These are phyloP conservation scores for Heterobasidion annosum DNA, from an alignment of 1,284 basidiomycete species.

Conservation along the genomic window DNA sequence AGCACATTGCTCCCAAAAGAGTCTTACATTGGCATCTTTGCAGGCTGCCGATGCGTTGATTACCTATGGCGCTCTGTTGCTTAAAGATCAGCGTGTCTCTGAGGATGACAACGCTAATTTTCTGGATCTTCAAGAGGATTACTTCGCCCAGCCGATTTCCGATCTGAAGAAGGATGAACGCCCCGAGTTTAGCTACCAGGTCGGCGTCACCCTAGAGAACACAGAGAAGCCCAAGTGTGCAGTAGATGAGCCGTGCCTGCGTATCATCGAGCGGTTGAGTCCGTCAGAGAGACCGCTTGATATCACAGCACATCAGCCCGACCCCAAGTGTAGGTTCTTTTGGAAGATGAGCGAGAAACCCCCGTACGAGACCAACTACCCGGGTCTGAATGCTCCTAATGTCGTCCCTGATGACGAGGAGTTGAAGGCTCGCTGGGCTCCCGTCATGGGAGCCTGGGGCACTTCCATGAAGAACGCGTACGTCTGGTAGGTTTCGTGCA, in stretches of 20 bases:
- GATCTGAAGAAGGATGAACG: constrained; percentile 67
- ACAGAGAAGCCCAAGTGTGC: constrained; percentile 90
- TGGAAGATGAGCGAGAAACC: constrained; percentile 77
- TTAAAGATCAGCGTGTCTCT: constrained; percentile 77
- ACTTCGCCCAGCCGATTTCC: constrained; percentile 67
- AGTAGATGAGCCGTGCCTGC: constrained; percentile 64
- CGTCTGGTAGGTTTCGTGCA: constrained; percentile 19
- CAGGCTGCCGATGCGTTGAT: constrained; percentile 78
- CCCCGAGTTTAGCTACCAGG: constrained; percentile 70
- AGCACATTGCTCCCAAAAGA: background rate
- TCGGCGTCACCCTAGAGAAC: constrained; percentile 86
- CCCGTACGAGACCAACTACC: constrained; percentile 72
- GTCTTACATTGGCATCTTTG: background rate
- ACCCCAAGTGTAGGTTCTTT: constrained; percentile 92
- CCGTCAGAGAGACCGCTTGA: constrained; percentile 77
- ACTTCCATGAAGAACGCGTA: constrained; percentile 78
- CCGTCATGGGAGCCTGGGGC: constrained; percentile 78
- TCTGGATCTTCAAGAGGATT: constrained; percentile 79
- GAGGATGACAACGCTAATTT: constrained; percentile 74
- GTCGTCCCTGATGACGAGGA: constrained; percentile 58
- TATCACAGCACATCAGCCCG: constrained; percentile 66
- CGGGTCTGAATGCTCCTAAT: constrained; percentile 69
- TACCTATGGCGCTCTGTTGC: constrained; percentile 72
- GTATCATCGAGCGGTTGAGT: constrained; percentile 64
- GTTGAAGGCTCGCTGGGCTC: constrained; percentile 55